phyloP scores from a whole-genome alignment of 345 rosid genomes.

The Salix brachista region DNA sequence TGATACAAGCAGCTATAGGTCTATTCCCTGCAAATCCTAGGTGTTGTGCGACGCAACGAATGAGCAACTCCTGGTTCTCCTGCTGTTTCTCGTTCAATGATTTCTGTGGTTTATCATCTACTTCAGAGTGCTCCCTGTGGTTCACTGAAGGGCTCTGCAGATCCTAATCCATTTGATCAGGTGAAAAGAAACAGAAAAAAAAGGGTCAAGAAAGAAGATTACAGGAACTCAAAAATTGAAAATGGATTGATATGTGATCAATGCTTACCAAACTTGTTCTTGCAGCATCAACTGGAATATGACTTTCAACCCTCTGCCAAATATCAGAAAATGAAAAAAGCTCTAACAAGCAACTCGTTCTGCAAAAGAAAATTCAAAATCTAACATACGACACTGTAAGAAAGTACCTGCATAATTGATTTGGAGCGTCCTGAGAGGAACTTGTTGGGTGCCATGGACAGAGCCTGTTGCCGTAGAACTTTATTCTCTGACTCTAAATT shows the following conservation, averaged over 20 bases:
- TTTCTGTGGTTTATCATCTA: conserved; percentile 84
- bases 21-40: conserved; percentile 74
- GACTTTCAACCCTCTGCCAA: conserved; percentile 75
- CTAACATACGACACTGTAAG: not conserved
- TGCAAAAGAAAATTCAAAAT: not conserved
- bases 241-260: not conserved
- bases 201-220: conserved; percentile 1
- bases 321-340: conserved; percentile 18
- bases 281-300: conserved; percentile 42
- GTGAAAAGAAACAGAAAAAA: conserved; percentile 2
- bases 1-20: conserved; percentile 87
- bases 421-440: conserved; percentile 91
- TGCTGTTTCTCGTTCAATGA: conserved; percentile 90
- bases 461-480: conserved; percentile 92
- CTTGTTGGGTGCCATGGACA: conserved; percentile 88
- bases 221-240: not conserved
- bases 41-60: conserved; percentile 86
- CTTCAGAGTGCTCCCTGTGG: conserved; percentile 60
- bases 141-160: conserved; percentile 65
- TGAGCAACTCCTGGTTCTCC: conserved; percentile 92
- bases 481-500: conserved; percentile 86
- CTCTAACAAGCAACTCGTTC: not conserved
- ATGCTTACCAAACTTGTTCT: conserved; percentile 52
- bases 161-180: conserved; percentile 47
- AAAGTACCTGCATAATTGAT: conserved; percentile 73